Evolutionary conservation across 208 protist genomes (phyloP).

Genomic region (Herpetomonas samuelpessoai): DNA sequence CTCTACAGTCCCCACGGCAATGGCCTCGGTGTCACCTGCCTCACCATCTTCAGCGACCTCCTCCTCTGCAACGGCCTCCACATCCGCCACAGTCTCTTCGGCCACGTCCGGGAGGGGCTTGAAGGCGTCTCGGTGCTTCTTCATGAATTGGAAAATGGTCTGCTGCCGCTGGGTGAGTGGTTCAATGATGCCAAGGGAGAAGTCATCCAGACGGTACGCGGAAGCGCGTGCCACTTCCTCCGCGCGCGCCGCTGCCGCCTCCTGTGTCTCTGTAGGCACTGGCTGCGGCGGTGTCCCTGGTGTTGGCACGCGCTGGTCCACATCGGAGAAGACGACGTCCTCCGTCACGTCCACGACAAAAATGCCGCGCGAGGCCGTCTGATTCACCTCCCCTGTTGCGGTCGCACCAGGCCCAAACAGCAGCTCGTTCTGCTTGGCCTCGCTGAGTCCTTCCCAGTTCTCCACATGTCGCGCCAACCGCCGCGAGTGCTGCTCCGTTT

Average conservation of each 20-base stretch:
- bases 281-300: not conserved
- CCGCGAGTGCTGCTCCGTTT: not conserved
- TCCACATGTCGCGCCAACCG: not conserved
- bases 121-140: not conserved
- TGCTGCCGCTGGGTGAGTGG: not conserved
- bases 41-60: not conserved
- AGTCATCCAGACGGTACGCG: conserved; percentile 25
- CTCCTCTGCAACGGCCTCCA: not conserved
- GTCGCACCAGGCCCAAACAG: conserved; percentile 29
- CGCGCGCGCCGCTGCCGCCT: not conserved
- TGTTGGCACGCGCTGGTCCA: not conserved
- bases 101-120: not conserved
- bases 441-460: conserved; percentile 15
- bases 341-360: conserved; percentile 22
- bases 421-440: conserved; percentile 33
- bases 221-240: conserved; percentile 13
- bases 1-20: not conserved
- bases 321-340: conserved; percentile 4
- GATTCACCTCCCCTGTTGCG: conserved; percentile 12
- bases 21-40: not conserved
- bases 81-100: no score
- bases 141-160: not conserved
- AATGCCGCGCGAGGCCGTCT: conserved; percentile 15
- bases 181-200: conserved; percentile 15
- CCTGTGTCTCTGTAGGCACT: no score